Base-by-base conservation (phyloP, 441 rosid species). In the Daphne laureola region DNA sequence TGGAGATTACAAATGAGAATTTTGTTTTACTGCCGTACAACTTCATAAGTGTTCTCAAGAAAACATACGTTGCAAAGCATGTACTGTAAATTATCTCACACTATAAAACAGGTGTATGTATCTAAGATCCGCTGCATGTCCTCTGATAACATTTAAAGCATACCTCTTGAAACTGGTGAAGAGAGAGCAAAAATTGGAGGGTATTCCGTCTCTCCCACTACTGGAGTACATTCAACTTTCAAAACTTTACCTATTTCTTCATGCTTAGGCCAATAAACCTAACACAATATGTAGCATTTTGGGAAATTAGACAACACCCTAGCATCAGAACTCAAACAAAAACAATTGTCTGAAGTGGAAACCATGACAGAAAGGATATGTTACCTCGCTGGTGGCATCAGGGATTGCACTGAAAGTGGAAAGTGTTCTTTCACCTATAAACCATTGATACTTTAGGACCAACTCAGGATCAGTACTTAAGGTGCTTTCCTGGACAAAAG, bases 231-330 rank as follows among this genome's bases (percentile, higher is more conserved):
- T 69, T 83, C 88, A 58, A 83, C 91, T 73, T 85, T 93, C 43
- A 93, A 73, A 70, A 83, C 64, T 73, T 78, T 90, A 60, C 72
- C 77, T 61, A 93, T 77, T 65, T 93, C 95, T 70, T 72, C 95
- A 65, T 67, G 83, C 77, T 81, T 90, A 57, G 99, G 97, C 96
- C 93, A 87, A 71, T 80, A 93, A 48, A 78, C 93, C 99, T 93
- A 71, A 21, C 18, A 56, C 77, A 49, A 74, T 51, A 55, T 25
- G 49, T 18, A n/a, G 41, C 36, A 8, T 35, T 42, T 23, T 49
- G 12, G 51, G 21, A 46, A 58, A 40, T 57, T 23, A 58, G 12
- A 14, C 23, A 14, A 11, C 35, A 45, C 38, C 27, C 45, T 14
- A 43, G 35, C 4, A 9, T 43, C 12, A 43, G 16, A 43, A 57